Evolutionary conservation across 768 basidiomycete species (phyloP).

Genomic region (Russula brevipes): DNA sequence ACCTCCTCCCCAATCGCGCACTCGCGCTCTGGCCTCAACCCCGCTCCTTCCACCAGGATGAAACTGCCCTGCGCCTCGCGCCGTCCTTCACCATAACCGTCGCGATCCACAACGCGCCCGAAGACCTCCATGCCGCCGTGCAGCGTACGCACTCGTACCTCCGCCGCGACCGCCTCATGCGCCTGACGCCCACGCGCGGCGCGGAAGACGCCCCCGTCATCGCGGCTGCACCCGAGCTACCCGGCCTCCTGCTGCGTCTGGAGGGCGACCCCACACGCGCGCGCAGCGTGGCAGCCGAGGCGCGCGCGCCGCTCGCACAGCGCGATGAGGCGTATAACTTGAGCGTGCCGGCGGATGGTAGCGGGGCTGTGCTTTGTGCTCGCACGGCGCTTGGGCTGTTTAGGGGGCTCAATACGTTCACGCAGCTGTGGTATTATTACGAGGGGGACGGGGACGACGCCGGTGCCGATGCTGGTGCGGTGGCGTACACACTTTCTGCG

Average conservation of each 20-base stretch:
- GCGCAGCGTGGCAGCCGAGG: constrained; percentile 34
- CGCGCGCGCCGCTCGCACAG: constrained; percentile 33
- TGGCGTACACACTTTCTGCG: constrained; percentile 38
- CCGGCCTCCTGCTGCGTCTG: constrained; percentile 43
- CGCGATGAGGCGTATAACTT: constrained; percentile 46
- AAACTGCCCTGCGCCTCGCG: constrained; percentile 37
- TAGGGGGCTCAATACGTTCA: constrained; percentile 52
- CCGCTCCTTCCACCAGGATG: constrained; percentile 29
- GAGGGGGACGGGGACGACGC: constrained; percentile 1
- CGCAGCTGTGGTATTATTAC: constrained; percentile 45
- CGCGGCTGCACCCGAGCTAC: constrained; percentile 38
- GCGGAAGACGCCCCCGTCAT: constrained; percentile 40
- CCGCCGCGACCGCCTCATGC: constrained; percentile 49
- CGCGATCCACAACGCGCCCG: constrained; percentile 41
- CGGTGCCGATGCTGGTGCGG: not conserved
- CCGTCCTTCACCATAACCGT: constrained; percentile 47
- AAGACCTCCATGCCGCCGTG: constrained; percentile 57
- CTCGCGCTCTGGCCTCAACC: constrained; percentile 39
- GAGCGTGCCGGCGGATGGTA: constrained; percentile 36
- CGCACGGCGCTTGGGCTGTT: constrained; percentile 47
- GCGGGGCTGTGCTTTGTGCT: constrained; percentile 37
- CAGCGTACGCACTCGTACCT: constrained; percentile 38
- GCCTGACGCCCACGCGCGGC: constrained; percentile 57
- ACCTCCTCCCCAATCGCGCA: constrained; percentile 24
- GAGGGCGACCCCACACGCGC: constrained; percentile 20